A percentile compares a stretch with the other conserved stretches of the same genome.
These are phyloP conservation scores for Claviceps paspali DNA, from an alignment of 2,329 filamentous ascomycete genomes.

Conservation along the genomic window DNA sequence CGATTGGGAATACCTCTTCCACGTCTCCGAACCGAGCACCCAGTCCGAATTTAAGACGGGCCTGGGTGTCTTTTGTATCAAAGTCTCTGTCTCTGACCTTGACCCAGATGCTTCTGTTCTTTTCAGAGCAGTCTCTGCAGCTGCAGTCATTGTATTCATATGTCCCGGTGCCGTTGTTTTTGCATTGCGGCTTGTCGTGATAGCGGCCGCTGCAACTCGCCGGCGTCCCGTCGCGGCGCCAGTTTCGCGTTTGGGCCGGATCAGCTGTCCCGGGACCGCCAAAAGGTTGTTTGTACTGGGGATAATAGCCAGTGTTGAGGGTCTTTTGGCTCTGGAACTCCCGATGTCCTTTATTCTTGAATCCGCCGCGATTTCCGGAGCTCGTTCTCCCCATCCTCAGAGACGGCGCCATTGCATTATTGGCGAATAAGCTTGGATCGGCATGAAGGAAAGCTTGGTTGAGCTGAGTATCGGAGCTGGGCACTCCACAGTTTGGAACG, in stretches of 20 bases:
- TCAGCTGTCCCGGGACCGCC: background rate
- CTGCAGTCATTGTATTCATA: conserved; percentile 15
- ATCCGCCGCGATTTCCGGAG: background rate
- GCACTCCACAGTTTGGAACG: background rate
- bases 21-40: conserved; percentile 15
- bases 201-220: background rate
- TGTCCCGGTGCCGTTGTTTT: conserved; percentile 6
- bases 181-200: conserved; percentile 6
- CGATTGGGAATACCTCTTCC: conserved; percentile 12
- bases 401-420: background rate
- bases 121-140: conserved; percentile 14
- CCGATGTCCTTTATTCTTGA: conserved; percentile 1
- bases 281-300: background rate
- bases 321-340: background rate
- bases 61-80: conserved; percentile 11
- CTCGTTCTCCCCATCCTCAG: background rate
- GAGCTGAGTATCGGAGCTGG: background rate
- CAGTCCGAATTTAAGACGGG: conserved; percentile 17
- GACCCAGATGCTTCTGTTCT: conserved; percentile 19
- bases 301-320: background rate
- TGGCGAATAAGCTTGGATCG: background rate
- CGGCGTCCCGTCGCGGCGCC: background rate
- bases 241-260: background rate
- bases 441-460: background rate
- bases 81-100: conserved; percentile 7